Conservation (phyloP, 371 early-diverging fungal genomes). For the Rhizopus arrhizus region DNA sequence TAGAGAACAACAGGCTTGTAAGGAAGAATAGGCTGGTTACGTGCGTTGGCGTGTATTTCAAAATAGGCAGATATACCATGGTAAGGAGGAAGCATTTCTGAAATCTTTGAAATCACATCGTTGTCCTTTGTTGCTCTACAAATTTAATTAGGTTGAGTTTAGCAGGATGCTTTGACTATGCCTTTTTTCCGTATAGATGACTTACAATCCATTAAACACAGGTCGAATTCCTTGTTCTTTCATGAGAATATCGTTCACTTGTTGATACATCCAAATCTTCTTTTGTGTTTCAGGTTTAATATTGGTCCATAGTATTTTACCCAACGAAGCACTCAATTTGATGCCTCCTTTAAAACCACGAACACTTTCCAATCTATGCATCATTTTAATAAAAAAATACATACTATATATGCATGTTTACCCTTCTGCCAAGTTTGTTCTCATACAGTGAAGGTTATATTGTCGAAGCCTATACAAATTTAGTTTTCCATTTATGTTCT, state of each 20-base stretch:
- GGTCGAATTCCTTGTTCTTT: conserved; percentile 39
- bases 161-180: neutral
- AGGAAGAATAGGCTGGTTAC: conserved; percentile 41
- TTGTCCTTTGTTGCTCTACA: conserved; percentile 38
- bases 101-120: conserved; percentile 26
- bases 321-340: conserved; percentile 47
- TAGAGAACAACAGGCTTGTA: conserved; percentile 46
- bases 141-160: no score
- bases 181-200: conserved; percentile 8
- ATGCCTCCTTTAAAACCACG: conserved; percentile 48
- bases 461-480: conserved; percentile 28
- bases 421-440: conserved; percentile 35
- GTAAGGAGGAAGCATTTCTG: conserved; percentile 31
- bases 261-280: conserved; percentile 44
- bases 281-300: conserved; percentile 31
- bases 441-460: conserved; percentile 46
- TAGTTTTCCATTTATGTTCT: neutral
- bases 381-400: neutral
- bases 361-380: conserved; percentile 27
- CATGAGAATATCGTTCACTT: conserved; percentile 48
- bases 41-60: conserved; percentile 50
- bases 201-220: conserved; percentile 47
- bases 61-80: conserved; percentile 31
- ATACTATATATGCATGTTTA: neutral
- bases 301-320: conserved; percentile 50